Conservation (phyloP, 2,329 filamentous ascomycete genomes). For the Neopestalotiopsis sp. region DNA sequence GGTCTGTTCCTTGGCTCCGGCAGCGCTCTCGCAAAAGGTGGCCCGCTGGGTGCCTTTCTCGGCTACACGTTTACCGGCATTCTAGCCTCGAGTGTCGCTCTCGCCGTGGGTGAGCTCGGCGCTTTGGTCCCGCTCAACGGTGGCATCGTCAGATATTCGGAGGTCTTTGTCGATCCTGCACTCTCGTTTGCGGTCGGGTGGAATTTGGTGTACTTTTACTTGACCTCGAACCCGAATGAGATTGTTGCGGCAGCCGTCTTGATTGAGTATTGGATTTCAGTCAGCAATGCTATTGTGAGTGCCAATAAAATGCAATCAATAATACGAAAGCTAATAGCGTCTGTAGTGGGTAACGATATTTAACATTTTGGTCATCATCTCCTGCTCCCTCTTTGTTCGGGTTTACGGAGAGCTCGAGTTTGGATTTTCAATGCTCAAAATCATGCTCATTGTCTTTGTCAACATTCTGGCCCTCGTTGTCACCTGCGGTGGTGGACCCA, state of each 20-base stretch:
- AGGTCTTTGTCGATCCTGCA: conserved; percentile 43
- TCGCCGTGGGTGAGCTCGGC: conserved; percentile 42
- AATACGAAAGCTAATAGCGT: background rate
- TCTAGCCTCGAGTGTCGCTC: conserved; percentile 38
- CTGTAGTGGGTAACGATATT: conserved; percentile 32
- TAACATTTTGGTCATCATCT: background rate
- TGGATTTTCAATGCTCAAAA: conserved; percentile 19
- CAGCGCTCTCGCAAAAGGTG: conserved; percentile 58
- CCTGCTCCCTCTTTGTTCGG: background rate
- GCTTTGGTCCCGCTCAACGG: conserved; percentile 43
- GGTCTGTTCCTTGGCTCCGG: conserved; percentile 72
- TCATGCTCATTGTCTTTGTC: conserved; percentile 51
- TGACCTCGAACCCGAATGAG: conserved; percentile 37
- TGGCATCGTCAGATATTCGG: conserved; percentile 41
- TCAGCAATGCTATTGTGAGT: conserved; percentile 26
- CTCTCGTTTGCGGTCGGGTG: conserved; percentile 37
- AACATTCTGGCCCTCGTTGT: conserved; percentile 54
- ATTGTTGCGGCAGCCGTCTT: conserved; percentile 35
- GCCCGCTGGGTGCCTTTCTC: conserved; percentile 47
- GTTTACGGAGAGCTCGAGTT: conserved; percentile 22
- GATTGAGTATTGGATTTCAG: conserved; percentile 21
- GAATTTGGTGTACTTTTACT: conserved; percentile 40
- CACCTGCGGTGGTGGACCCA: conserved; percentile 54
- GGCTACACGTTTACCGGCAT: conserved; percentile 45
- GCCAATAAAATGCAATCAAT: fast-evolving